These are phyloP conservation scores for Tuber calosporum DNA, from an alignment of 495 filamentous ascomycete species.

Conservation along the genomic window DNA sequence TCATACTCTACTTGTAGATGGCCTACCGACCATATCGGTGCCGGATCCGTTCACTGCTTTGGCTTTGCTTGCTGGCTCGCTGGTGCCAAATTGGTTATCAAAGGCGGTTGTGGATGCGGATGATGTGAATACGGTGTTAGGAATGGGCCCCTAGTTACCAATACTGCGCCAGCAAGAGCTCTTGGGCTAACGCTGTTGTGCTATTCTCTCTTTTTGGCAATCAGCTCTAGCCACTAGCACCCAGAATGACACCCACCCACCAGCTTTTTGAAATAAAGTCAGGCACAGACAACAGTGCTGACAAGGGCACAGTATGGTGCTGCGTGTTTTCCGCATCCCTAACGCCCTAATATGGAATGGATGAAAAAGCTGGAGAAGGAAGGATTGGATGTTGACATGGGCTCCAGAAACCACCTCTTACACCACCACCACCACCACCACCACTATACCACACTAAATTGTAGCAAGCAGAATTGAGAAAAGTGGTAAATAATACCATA, in stretches of 20 bases:
- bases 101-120: constrained; percentile 4
- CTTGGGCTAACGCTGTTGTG: background rate
- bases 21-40: background rate
- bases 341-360: background rate
- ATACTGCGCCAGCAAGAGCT: background rate
- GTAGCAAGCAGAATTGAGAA: constrained; percentile 35
- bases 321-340: background rate
- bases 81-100: background rate
- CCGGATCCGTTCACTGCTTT: background rate
- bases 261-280: constrained; percentile 1
- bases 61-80: background rate
- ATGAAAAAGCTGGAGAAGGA: background rate
- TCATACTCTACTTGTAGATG: no score
- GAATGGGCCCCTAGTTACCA: background rate
- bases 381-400: background rate
- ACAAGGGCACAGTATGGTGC: background rate
- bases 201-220: background rate
- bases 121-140: background rate
- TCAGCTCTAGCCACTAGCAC: background rate
- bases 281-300: background rate
- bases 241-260: background rate
- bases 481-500: constrained; percentile 16
- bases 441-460: background rate
- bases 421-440: no score
- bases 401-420: background rate